Base-by-base conservation (phyloP, 345 rosid species). In the Bruguiera parviflora region DNA sequence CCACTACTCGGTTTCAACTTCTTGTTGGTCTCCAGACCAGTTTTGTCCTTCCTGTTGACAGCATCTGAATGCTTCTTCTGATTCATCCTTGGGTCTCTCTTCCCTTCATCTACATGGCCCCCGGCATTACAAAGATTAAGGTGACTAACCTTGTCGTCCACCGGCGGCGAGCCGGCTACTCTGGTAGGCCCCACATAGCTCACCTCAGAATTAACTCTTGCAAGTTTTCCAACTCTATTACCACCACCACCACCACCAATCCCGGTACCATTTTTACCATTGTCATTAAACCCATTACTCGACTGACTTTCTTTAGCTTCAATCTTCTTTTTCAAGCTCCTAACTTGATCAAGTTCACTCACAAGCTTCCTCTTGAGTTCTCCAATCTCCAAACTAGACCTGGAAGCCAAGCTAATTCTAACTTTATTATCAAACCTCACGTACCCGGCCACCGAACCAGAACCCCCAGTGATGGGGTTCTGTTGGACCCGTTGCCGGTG, bases 341-440 rank as follows among this genome's bases (percentile, higher is more conserved):
- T 79, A 65, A 86, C 86, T 73, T 75, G 85, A 70, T 86, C 82
- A 62, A 88, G 93, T 78, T 88, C 93, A 58, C 74, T 43, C 16
- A 70, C 77, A 58, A 88, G 67, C 70, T 83, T 88, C 70, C 89
- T 77, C 82, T 79, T 85, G 7, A 86, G 69, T 65, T 65, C 78
- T 53, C 79, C 76, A 72, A 65, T 78, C 53, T 81, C 86, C 5
- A 55, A 57, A 59, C 80, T 80, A 15, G 82, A 80, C 61, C 71
- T 58, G 18, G 53, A 65, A 79, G 71, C 53, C 53, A 84, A 72
- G 61, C 68, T 83, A 68, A 86, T 73, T 72, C 81, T 81, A 21
- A 88, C 86, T 22, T 68, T 60, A 51, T 77, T 70, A 73, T 74
- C 84, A 43, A 69, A 65, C 65, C 70, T 73, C 37, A 76, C 73